Conservation (phyloP, 495 filamentous ascomycete genomes). For the Clavariopsis aquatica region DNA sequence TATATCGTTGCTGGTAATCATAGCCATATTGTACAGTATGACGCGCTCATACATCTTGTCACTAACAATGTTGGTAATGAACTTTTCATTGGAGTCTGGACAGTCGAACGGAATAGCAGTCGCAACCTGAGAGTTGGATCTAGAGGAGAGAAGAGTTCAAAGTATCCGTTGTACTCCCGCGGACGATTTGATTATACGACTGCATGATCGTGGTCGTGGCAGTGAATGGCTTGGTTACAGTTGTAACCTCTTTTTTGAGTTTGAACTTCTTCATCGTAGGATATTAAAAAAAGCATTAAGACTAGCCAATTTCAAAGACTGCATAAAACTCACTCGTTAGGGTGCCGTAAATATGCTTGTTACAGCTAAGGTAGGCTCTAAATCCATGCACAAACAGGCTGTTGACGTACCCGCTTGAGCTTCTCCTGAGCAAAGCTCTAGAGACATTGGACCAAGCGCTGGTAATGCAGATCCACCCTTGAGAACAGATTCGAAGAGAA, state of each 20-base stretch:
- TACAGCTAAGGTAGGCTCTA: slow-evolving; percentile 10
- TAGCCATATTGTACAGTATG: slow-evolving; percentile 34
- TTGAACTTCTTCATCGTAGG: background rate
- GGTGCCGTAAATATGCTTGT: slow-evolving; percentile 12
- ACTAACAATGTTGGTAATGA: slow-evolving; percentile 29
- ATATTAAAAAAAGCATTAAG: background rate
- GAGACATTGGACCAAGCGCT: background rate
- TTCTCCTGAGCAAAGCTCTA: background rate
- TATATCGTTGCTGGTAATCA: slow-evolving; percentile 14
- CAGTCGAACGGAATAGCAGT: slow-evolving; percentile 36
- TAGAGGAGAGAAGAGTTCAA: background rate
- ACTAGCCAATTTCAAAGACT: background rate
- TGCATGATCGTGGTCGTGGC: background rate
- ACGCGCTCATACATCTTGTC: slow-evolving; percentile 34
- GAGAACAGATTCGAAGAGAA: slow-evolving; percentile 7
- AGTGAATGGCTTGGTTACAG: background rate
- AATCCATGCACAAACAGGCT: slow-evolving; percentile 16
- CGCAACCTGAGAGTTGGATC: background rate
- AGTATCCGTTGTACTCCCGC: background rate
- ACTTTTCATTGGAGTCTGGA: slow-evolving; percentile 31
- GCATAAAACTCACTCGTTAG: slow-evolving; percentile 1
- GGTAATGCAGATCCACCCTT: slow-evolving; percentile 4
- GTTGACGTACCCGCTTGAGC: slow-evolving; percentile 2
- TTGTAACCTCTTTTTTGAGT: background rate
- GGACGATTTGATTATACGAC: background rate